Base-by-base conservation (phyloP, 345 rosid genomes). In the Boechera stricta region DNA sequence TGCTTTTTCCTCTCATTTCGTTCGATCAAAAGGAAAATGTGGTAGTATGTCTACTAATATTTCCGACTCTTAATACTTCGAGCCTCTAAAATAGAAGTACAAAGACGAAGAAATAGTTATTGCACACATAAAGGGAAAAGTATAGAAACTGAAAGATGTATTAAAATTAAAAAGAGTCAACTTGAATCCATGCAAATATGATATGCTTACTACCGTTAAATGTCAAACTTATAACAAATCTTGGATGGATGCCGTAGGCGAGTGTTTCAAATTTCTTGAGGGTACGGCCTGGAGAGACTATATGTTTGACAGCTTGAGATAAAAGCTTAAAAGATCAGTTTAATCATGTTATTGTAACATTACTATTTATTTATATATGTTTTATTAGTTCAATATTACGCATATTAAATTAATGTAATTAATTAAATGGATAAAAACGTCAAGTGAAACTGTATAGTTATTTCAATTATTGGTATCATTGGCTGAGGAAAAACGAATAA, bases 401-500 rank as follows among this genome's bases (percentile, higher is more conserved):
- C 29, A 28, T 28, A 28, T 29, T 18, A 2, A 18, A 35, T 15
- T 36, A 6, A 2, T 33, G 29, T 33, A 3, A 28, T 47, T 47
- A 11, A 31, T 9, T 11, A 48, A 33, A 9, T 56, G 67, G 10
- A 28, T 28, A 28, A 28, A 28, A 28, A 28, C 3, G 3, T 28
- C 29, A 28, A 28, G 29, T 21, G 61, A 52, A 26, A 45, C 41
- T 62, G 7, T 33, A 28, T 36, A 48, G n/a, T 51, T 62, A 10
- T 28, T 62, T 6, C 63, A 66, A 15, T 65, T 32, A 67, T 73
- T 62, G 47, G 51, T 67, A 10, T 48, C 41, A 35, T 10, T 74
- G 32, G 35, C 42, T 63, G 70, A 53, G 33, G 11, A 31, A 3
- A n/a, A 26, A n/a, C 16, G 21, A 47, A 47, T 47, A 3, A 47